Percentiles rank a stretch among this genome's conserved stretches.
Conservation (phyloP, 116 monocot genomes). For the Trichopus zeylanicus region DNA sequence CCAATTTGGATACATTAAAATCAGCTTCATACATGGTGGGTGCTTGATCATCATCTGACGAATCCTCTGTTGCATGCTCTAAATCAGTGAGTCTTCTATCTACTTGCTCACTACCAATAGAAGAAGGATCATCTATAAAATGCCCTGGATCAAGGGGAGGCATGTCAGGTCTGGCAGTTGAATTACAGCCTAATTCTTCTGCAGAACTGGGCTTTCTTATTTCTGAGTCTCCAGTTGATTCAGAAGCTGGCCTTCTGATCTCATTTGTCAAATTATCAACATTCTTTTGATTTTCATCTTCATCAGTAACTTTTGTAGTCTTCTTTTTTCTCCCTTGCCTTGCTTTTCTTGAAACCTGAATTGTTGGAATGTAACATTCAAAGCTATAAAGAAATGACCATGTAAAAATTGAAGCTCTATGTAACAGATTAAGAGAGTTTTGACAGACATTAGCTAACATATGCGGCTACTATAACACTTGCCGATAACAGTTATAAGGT, state of each 20-base stretch:
- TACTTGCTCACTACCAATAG: slow-evolving; percentile 10
- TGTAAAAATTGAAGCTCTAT: too few species aligned
- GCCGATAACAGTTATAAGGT: background rate
- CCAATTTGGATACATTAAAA: slow-evolving; percentile 61
- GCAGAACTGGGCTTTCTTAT: slow-evolving; percentile 3
- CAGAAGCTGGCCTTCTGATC: slow-evolving; percentile 17
- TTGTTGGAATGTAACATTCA: too few species aligned
- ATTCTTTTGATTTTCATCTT: slow-evolving; percentile 19
- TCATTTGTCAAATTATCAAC: slow-evolving; percentile 9
- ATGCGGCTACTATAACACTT: background rate
- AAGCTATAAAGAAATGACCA: too few species aligned
- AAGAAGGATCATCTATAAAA: slow-evolving; percentile 15
- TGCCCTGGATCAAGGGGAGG: slow-evolving; percentile 3
- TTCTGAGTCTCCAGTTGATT: slow-evolving; percentile 11
- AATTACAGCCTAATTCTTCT: slow-evolving; percentile 14
- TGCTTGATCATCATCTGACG: slow-evolving; percentile 49
- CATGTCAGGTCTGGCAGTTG: slow-evolving; percentile 10
- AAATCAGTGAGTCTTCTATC: slow-evolving; percentile 16
- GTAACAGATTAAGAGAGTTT: too few species aligned
- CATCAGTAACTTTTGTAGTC: slow-evolving; percentile 14
- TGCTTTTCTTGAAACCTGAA: slow-evolving; percentile 77
- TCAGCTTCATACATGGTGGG: slow-evolving; percentile 74
- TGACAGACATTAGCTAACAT: background rate
- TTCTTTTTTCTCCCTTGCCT: slow-evolving; percentile 58
- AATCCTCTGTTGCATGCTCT: slow-evolving; percentile 40